Percentiles rank a stretch among this genome's conserved stretches.
phyloP scores from a whole-genome alignment of 2,329 filamentous ascomycete species.

The Ophiostoma montium region DNA sequence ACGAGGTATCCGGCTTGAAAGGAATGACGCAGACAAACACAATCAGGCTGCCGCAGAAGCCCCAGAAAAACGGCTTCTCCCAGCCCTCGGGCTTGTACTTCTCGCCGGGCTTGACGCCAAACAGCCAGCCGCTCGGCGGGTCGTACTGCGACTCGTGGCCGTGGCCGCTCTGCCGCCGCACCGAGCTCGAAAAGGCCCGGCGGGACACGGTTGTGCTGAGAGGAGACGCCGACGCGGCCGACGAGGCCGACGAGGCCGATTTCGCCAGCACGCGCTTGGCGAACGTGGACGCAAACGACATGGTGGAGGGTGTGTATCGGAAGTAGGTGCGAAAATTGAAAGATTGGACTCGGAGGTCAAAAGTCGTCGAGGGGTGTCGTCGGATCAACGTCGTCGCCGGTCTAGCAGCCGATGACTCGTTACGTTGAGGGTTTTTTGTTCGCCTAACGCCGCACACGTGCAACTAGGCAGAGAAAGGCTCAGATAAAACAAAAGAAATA shows the following conservation, averaged over 20 bases:
- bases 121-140: constrained; percentile 81
- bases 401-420: neutral
- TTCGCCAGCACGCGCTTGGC: constrained; percentile 4
- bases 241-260: neutral
- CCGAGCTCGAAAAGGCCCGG: constrained; percentile 10
- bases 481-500: neutral
- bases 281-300: constrained; percentile 4
- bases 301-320: neutral
- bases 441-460: neutral
- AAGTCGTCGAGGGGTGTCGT: neutral
- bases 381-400: neutral
- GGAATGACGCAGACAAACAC: constrained; percentile 70
- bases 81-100: constrained; percentile 94
- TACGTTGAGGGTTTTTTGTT: constrained; percentile 5
- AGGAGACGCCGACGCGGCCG: neutral
- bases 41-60: constrained; percentile 65
- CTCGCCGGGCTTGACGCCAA: constrained; percentile 85
- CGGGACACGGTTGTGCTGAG: constrained; percentile 3
- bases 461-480: neutral
- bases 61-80: constrained; percentile 77
- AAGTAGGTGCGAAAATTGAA: neutral
- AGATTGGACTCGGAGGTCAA: neutral
- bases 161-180: constrained; percentile 30
- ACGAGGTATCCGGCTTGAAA: constrained; percentile 98
- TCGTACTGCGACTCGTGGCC: constrained; percentile 66